These are phyloP conservation scores for Calycina herbarum DNA, from an alignment of 2,329 filamentous ascomycete species.

Conservation along the genomic window DNA sequence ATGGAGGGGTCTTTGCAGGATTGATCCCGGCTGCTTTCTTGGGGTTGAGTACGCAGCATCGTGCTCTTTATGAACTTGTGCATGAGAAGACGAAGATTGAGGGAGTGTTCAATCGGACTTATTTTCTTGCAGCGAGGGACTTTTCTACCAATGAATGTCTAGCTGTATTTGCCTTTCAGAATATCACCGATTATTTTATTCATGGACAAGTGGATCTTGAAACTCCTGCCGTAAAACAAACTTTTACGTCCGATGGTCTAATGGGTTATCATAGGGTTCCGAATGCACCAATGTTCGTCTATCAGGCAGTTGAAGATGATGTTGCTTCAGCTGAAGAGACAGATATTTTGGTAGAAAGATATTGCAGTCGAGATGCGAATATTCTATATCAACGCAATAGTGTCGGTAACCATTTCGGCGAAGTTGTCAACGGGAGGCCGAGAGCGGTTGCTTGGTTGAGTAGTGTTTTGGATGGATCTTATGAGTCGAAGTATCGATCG, in stretches of 20 bases:
- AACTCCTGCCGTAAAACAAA: background rate
- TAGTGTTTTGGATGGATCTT: constrained; percentile 17
- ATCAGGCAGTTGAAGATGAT: constrained; percentile 50
- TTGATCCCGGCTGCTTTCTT: constrained; percentile 18
- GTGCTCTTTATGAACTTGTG: background rate
- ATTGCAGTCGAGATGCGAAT: constrained; percentile 43
- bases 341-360: constrained; percentile 44
- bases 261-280: constrained; percentile 42
- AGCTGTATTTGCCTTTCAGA: constrained; percentile 36
- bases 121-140: constrained; percentile 36
- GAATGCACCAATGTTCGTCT: constrained; percentile 48
- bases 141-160: constrained; percentile 33
- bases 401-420: constrained; percentile 43
- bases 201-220: constrained; percentile 35
- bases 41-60: constrained; percentile 17
- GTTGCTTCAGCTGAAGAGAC: constrained; percentile 45
- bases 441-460: constrained; percentile 38
- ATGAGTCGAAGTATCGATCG: background rate
- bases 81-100: background rate
- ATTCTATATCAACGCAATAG: constrained; percentile 47
- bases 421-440: constrained; percentile 39
- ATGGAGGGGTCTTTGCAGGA: constrained; percentile 38
- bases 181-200: constrained; percentile 45
- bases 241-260: background rate
- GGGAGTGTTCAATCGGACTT: constrained; percentile 31